Percentiles rank a stretch among this genome's conserved stretches.
Conservation (phyloP, 163 green algal species). For the Chlamydomonas reinhardtii region DNA sequence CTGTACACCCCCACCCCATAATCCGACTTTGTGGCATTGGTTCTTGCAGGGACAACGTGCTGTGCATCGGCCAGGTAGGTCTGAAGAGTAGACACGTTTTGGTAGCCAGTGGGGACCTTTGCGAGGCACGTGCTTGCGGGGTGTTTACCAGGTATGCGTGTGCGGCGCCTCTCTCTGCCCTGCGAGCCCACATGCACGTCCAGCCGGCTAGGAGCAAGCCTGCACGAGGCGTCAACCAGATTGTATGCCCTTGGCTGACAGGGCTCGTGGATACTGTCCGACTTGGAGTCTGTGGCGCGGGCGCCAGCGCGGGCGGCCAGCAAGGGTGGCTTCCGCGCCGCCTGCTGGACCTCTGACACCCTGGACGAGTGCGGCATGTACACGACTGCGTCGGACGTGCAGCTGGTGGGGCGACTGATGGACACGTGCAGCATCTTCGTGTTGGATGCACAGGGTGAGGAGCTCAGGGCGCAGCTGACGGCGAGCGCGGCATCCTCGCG, state of each 20-base stretch:
- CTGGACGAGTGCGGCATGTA: conserved; percentile 36
- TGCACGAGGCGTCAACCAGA: conserved; percentile 1
- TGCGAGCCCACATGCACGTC: conserved; percentile 19
- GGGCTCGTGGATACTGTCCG: conserved; percentile 24
- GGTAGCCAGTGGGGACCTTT: neutral
- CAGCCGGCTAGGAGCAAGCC: neutral
- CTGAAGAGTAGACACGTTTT: conserved; percentile 1
- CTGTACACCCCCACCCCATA: neutral
- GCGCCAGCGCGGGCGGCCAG: conserved; percentile 13
- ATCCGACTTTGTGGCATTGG: conserved; percentile 16
- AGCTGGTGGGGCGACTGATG: conserved; percentile 27
- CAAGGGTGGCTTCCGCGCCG: conserved; percentile 16
- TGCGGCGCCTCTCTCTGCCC: conserved; percentile 10
- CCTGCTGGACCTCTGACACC: conserved; percentile 20
- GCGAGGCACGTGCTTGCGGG: conserved; percentile 4
- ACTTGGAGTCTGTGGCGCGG: conserved; percentile 21
- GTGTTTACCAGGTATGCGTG: neutral
- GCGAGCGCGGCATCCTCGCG: conserved; percentile 17
- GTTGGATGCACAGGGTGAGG: conserved; percentile 12
- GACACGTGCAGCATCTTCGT: conserved; percentile 7
- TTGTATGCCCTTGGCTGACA: conserved; percentile 1
- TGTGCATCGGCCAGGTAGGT: conserved; percentile 30
- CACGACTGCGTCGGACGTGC: conserved; percentile 24
- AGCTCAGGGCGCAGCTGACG: conserved; percentile 30
- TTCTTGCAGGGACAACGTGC: conserved; percentile 33